Base-by-base conservation (phyloP, 345 rosid species). In the Acer campestre region DNA sequence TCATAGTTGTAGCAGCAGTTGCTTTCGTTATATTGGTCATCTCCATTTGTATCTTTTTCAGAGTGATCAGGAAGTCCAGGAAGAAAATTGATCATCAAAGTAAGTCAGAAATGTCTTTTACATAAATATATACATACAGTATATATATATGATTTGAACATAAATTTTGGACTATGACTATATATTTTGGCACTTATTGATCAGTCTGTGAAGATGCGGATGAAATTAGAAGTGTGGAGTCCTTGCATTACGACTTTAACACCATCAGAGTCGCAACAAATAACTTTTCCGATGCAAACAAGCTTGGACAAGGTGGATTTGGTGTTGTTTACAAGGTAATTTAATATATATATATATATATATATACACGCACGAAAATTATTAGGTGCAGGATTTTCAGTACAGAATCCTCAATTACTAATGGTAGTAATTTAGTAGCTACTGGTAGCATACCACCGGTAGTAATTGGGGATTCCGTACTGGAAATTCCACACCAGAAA, bases 251-350 rank as follows among this genome's bases (percentile, higher is more conserved):
- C 14, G 78, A 80, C 53, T 81, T 84, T n/a, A 25, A 22, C 18
- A 69, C 83, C 51, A 61, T 87, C 44, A 81, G 68, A 70, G 31
- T 10, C 16, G 89, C 90, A 44, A 89, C 92, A 29, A 42, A 78
- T 51, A 25, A 84, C 64, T 89, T 84, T 56, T 81, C 85, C 4
- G 74, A 67, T 31, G 73, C 53, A 14, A 87, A 89, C 64, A 69
- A 76, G 82, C 80, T 87, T 55, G 90, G 86, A 16, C 79, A 73
- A 67, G 89, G 92, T 46, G 92, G 92, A 71, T 87, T 85, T 7
- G 90, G 92, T 2, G 38, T 76, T 17, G 91, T 86, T 10, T 88
- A 83, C 80, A 80, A 82, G 87, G 88, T 88, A 77, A 56, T 11
- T 49, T 13, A 49, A 1, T 3, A 25, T 25, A 1, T 25, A 35